phyloP scores from a whole-genome alignment of 2,329 filamentous ascomycete genomes.

The Elsinoe perseae region DNA sequence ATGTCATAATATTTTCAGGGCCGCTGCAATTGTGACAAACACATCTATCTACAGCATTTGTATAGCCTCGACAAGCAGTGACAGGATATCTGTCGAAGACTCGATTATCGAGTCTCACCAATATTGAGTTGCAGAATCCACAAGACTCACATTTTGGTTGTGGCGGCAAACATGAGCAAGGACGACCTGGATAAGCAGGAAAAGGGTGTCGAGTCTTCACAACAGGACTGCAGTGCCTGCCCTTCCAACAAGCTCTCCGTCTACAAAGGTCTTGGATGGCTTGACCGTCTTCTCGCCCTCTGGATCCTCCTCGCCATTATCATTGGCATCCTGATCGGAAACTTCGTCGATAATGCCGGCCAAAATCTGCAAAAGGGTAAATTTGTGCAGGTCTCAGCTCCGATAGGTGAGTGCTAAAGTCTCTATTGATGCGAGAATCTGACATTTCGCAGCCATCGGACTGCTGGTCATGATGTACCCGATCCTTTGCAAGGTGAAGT shows the following conservation, averaged over 20 bases:
- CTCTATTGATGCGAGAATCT: neutral
- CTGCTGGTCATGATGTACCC: constrained; percentile 92
- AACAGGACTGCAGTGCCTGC: neutral
- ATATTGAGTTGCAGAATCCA: too few species aligned
- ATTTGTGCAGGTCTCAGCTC: constrained; percentile 63
- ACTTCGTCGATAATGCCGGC: constrained; percentile 59
- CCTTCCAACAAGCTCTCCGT: constrained; percentile 18
- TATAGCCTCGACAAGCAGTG: too few species aligned
- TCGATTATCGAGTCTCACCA: too few species aligned
- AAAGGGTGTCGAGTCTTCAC: neutral
- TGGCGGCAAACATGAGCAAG: neutral
- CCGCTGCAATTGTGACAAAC: too few species aligned
- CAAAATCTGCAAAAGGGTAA: constrained; percentile 59
- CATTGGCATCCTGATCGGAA: constrained; percentile 66
- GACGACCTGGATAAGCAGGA: neutral
- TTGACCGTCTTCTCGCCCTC: constrained; percentile 40
- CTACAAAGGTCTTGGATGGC: constrained; percentile 36
- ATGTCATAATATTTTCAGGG: neutral
- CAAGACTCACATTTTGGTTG: too few species aligned
- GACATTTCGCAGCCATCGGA: constrained; percentile 51
- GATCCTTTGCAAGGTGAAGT: constrained; percentile 78
- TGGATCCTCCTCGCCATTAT: constrained; percentile 75
- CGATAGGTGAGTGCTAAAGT: constrained; percentile 47
- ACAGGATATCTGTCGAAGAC: too few species aligned
- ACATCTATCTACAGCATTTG: too few species aligned